Base-by-base conservation (phyloP, 768 basidiomycete genomes). In the Boletus sp. region DNA sequence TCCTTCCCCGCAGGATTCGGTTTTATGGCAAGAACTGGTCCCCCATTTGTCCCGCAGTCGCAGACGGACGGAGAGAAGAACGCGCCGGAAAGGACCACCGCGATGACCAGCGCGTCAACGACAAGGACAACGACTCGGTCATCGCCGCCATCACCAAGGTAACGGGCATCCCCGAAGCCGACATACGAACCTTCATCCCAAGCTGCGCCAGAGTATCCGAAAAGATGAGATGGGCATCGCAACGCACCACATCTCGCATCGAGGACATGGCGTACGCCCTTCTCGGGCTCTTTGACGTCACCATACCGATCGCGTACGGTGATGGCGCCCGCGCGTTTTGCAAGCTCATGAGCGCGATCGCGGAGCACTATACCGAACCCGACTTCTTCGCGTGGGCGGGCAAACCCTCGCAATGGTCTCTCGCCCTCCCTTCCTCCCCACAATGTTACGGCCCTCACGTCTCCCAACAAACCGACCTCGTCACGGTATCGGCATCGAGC, bases 181-280 rank as follows among this genome's bases (percentile, higher is more conserved):
- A 67, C 50, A 46, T 67, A 47, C 57, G 60, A n/a, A 51, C 21
- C 38, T 66, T 67, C 30, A 49, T 48, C 47, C 65, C 59, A 6
- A 15, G 56, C 3, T 66, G 60, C 33, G 57, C 56, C 29, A 39
- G 60, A 41, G 32, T 67, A 7, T 32, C 56, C 4, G 65, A 66
- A 51, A 67, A 62, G 55, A 66, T 66, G 65, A 47, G 47, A 19
- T 66, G 65, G 65, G 60, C 58, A 7, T 64, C 65, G 11, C 54
- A 60, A 23, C 65, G 65, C 15, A 37, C 41, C 38, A 60, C 65
- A 5, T 53, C 63, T n/a, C 63, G 63, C 14, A 54, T 50, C 10
- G 65, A 66, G 42, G 65, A 66, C 55, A 44, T 42, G 35, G 65
- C 65, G 0, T 67, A 67, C 45, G 64, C 63, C 14, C 60, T 66